These are phyloP conservation scores for Suillus placidus DNA, from an alignment of 768 basidiomycete species.

Conservation along the genomic window DNA sequence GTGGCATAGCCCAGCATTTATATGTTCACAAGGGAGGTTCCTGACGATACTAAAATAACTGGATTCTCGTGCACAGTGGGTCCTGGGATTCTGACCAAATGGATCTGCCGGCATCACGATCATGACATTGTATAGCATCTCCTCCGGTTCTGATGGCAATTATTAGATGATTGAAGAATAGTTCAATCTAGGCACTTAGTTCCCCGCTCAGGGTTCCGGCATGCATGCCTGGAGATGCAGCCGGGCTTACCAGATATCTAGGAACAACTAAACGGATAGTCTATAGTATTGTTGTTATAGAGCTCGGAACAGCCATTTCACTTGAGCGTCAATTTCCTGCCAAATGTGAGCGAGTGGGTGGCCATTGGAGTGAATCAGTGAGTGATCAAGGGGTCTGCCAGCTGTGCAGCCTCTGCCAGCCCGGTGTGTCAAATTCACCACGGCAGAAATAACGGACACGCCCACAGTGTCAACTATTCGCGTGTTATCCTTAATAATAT, in stretches of 20 bases:
- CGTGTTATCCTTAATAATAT: too few species aligned
- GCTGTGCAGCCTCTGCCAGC: too few species aligned
- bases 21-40: slow-evolving; percentile 11
- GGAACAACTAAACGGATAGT: background rate
- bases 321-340: background rate
- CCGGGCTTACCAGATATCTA: background rate
- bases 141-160: background rate
- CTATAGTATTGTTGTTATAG: background rate
- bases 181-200: background rate
- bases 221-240: background rate
- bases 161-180: background rate
- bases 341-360: background rate
- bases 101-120: slow-evolving; percentile 14
- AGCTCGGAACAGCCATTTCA: background rate
- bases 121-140: background rate
- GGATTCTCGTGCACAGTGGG: background rate
- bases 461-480: background rate
- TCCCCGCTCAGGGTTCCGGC: too few species aligned
- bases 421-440: background rate
- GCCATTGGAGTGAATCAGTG: background rate
- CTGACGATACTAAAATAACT: slow-evolving; percentile 17
- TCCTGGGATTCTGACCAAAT: slow-evolving; percentile 1
- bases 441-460: background rate
- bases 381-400: background rate
- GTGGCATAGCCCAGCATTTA: slow-evolving; percentile 19